These are phyloP conservation scores for Mycena alexandri DNA, from an alignment of 768 basidiomycete genomes.

Conservation along the genomic window DNA sequence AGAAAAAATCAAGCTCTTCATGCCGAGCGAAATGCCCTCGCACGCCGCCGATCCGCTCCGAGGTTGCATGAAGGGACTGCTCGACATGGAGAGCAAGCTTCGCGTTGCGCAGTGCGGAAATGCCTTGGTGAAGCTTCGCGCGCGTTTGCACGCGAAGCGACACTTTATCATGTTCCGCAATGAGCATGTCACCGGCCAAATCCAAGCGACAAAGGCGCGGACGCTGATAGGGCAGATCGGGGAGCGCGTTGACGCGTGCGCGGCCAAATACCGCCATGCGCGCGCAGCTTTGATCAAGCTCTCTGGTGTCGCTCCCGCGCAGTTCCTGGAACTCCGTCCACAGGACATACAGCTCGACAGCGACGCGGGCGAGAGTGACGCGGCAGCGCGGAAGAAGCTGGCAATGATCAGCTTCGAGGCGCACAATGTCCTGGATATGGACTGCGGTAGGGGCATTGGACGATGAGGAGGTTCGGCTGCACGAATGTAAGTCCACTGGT, in stretches of 20 bases:
- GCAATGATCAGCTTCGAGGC: background rate
- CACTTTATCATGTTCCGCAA: slow-evolving; percentile 22
- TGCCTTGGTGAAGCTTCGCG: background rate
- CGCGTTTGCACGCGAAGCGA: slow-evolving; percentile 21
- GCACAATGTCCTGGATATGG: background rate
- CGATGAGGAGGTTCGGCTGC: background rate
- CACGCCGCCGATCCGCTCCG: too few relatives aligned
- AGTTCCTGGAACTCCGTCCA: too few relatives aligned
- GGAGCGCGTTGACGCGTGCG: background rate
- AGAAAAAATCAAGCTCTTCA: slow-evolving; percentile 9
- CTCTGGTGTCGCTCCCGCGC: too few relatives aligned
- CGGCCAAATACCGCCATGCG: background rate
- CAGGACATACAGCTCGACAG: background rate
- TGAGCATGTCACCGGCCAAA: slow-evolving; percentile 16
- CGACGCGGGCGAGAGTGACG: background rate
- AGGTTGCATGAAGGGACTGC: too few relatives aligned
- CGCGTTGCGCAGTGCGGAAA: slow-evolving; percentile 3
- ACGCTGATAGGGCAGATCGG: background rate
- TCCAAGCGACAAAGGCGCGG: background rate
- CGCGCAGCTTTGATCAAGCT: background rate
- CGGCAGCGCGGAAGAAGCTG: background rate
- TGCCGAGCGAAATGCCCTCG: too few relatives aligned
- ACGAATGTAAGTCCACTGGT: background rate
- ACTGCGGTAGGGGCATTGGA: background rate
- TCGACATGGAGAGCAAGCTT: background rate